Evolutionary conservation across 2,329 filamentous ascomycete species (phyloP), one percentile per base, ranked within the genome.

Genomic region (Fusarium protoensiforme): DNA sequence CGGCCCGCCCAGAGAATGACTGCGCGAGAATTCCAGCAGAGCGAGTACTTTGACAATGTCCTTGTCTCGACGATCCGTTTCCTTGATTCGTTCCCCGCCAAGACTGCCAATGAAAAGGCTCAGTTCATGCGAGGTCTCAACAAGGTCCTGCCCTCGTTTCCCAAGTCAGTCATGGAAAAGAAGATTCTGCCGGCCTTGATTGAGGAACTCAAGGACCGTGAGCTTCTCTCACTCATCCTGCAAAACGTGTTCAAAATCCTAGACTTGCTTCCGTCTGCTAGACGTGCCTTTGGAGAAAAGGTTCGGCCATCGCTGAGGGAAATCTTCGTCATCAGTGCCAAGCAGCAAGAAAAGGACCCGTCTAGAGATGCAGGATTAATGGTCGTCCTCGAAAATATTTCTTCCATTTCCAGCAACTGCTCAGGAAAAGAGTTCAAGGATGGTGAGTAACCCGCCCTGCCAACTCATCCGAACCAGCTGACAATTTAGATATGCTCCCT

Each of bases 1-100:
- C 88, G 95, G 64, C 94, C 96, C 4, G 94, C 95, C 4, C 94
- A 97, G 80, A 90, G 96, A 51, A 89, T 98, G 85, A 95, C 92
- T 29, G 95, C 96, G 6, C 91, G 90, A 62, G 96, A 98, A 77
- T 98, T 99, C 76, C 96, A 99, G 80, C 91, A 98, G 81, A 97
- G 95, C 78, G 92, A 94, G 74, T 99, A 97, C 80, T 99, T 99
- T 80, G 95, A 99, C 83, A 99, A 98, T 78, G 94, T 98, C 53
- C 87, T 99, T 6, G 94, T 99, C 24, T 98, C 95, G 0, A 98
- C 96, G 0, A 98, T 99, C 71, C 93, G 96, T 14, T 99, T 99
- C 79, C 86, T 99, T 29, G 96, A 99, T 77, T 90, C 92, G 0
- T 90, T 99, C 67, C 96, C 96, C 0, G 94, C 94, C 36, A 99